Base-by-base conservation (phyloP, 2,329 filamentous ascomycete species). In the Sporothrix inflata region DNA sequence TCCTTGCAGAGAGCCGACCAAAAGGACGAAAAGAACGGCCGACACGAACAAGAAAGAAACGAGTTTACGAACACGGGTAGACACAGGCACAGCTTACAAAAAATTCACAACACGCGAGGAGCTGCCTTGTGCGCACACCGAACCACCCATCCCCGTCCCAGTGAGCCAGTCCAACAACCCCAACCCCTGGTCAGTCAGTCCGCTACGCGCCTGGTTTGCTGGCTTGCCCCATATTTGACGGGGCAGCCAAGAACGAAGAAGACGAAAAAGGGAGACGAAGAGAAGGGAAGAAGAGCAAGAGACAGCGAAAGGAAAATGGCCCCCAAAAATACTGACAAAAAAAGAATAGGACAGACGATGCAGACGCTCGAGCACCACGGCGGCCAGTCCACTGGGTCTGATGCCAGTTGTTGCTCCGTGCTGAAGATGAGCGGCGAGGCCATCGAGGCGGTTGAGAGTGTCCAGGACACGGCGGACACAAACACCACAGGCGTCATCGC, bases 361-460 rank as follows among this genome's bases (percentile, higher is more conserved):
- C 66, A 55, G 49, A 9, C 49, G 30, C 47, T 42, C 66, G 49
- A 55, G 47, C 66, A 53, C 66, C 34, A 69, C 19, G 7, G 57
- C 66, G 49, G 49, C 34, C 49, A 55, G 34, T 51, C 27, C 45
- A 30, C 27, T 9, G 65, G 11, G 24, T 53, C 45, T 38, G 42
- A 14, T 68, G 34, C n/a, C 19, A 49, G 24, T 24, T n/a, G 38
- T 53, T 71, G 70, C 49, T 49, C 70, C 27, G 70, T 67, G 38
- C 70, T 57, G 70, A 67, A 67, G 61, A 71, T 67, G 70, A 21
- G 21, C 61, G 40, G 27, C 40, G 40, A 65, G 12, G 21, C 57
- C 9, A 8, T 34, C 4, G 27, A 57, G 27, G 7, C 27, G 4
- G 27, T 24, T 24, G 16, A 57, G 42, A 21, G 19, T 5, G 11